Evolutionary conservation across 148 eudicot species (phyloP).

Genomic region (Rhododendron simsii): DNA sequence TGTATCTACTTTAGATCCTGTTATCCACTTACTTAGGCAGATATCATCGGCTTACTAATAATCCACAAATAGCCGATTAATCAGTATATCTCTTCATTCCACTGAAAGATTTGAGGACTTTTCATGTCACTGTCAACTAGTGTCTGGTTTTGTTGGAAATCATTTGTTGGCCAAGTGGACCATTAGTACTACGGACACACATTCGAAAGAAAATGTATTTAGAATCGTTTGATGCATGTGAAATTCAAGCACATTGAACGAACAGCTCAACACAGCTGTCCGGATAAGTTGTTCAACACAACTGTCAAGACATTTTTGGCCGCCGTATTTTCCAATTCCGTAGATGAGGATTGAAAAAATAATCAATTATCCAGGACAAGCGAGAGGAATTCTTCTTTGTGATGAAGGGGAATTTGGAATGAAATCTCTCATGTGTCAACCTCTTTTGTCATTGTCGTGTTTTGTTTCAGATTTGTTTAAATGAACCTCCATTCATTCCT

Average conservation of each 20-base stretch:
- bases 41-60: too few relatives aligned
- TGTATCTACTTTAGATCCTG: too few relatives aligned
- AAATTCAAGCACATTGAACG: neutral
- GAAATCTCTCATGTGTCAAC: neutral
- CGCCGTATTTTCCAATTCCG: neutral
- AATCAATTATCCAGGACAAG: neutral
- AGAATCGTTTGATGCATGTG: neutral
- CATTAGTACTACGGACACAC: neutral
- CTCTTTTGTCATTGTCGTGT: neutral
- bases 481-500: neutral
- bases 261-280: neutral
- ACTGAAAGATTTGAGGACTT: too few relatives aligned
- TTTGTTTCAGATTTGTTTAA: neutral
- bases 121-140: neutral
- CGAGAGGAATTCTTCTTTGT: neutral
- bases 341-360: neutral
- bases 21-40: too few relatives aligned
- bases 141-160: neutral
- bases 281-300: neutral
- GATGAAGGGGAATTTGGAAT: neutral
- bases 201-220: neutral
- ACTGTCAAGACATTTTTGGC: neutral
- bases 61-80: too few relatives aligned
- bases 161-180: neutral
- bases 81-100: too few relatives aligned